Percentiles rank a stretch among this genome's conserved stretches.
These are phyloP conservation scores for Tuber aestivum DNA, from an alignment of 495 filamentous ascomycete species.

Conservation along the genomic window DNA sequence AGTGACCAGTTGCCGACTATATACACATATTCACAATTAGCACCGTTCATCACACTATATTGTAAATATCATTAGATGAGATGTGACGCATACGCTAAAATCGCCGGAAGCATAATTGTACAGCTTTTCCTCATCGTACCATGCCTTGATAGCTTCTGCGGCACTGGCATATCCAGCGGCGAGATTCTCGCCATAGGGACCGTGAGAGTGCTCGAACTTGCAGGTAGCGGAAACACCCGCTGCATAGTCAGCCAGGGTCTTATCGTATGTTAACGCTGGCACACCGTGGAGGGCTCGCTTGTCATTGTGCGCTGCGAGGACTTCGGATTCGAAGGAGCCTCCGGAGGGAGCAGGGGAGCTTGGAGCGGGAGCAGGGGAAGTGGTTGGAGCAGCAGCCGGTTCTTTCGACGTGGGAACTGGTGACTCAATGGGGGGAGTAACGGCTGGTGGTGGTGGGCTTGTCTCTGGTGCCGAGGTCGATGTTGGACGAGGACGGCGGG, in stretches of 20 bases:
- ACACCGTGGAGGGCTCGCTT: slow-evolving; percentile 80
- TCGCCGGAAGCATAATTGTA: slow-evolving; percentile 28
- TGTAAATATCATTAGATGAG: background rate
- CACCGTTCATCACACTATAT: background rate
- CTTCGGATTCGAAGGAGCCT: slow-evolving; percentile 11
- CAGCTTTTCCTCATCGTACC: slow-evolving; percentile 25
- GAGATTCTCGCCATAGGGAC: slow-evolving; percentile 40
- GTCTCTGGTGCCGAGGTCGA: slow-evolving; percentile 1
- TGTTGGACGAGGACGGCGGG: background rate
- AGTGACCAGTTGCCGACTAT: slow-evolving; percentile 56
- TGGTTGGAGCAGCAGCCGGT: background rate
- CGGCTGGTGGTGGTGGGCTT: background rate
- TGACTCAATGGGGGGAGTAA: background rate
- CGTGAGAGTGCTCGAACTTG: slow-evolving; percentile 50
- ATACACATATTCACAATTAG: background rate
- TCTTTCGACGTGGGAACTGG: slow-evolving; percentile 11
- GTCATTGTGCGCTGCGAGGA: slow-evolving; percentile 59
- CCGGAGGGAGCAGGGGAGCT: background rate
- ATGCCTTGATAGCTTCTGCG: slow-evolving; percentile 28
- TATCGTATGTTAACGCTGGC: slow-evolving; percentile 57
- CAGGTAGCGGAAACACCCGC: slow-evolving; percentile 50
- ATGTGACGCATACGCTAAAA: slow-evolving; percentile 15
- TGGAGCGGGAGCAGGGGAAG: background rate
- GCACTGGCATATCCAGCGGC: slow-evolving; percentile 32
- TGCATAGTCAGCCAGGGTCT: slow-evolving; percentile 59